phyloP scores from a whole-genome alignment of 768 basidiomycete species.

The Collybiopsis luxurians region DNA sequence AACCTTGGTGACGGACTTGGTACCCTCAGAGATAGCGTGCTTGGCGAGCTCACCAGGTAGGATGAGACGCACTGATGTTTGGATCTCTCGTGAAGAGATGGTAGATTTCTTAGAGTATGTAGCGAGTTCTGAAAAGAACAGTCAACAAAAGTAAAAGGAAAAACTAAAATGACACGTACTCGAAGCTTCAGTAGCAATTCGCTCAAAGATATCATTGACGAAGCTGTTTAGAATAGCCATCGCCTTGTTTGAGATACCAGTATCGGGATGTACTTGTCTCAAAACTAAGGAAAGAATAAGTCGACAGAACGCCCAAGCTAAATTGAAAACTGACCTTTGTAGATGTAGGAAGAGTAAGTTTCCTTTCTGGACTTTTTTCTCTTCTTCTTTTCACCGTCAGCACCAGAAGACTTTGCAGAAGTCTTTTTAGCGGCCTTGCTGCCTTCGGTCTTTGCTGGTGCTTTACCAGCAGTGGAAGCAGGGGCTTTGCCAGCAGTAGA shows the following conservation, averaged over 20 bases:
- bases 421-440: constrained; percentile 83
- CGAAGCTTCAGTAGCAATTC: constrained; percentile 89
- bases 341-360: constrained; percentile 92
- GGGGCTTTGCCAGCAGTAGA: constrained; percentile 85
- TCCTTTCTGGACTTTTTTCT: constrained; percentile 84
- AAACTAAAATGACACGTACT: too few species aligned
- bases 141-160: not conserved
- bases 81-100: constrained; percentile 97
- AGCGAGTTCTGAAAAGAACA: constrained; percentile 68
- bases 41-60: constrained; percentile 95
- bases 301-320: not conserved
- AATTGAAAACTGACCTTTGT: constrained; percentile 58
- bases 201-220: constrained; percentile 93
- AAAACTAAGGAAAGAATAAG: constrained; percentile 52
- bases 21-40: constrained; percentile 93
- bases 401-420: constrained; percentile 51
- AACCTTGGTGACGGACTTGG: constrained; percentile 87
- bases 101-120: constrained; percentile 98
- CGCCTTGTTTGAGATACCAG: constrained; percentile 99
- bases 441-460: constrained; percentile 66
- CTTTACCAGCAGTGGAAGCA: constrained; percentile 69
- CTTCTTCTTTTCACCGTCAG: constrained; percentile 83
- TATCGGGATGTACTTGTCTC: constrained; percentile 98
- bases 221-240: constrained; percentile 97
- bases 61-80: constrained; percentile 95